These are phyloP conservation scores for Corynespora cassiicola DNA, from an alignment of 2,329 filamentous ascomycete genomes.

Conservation along the genomic window DNA sequence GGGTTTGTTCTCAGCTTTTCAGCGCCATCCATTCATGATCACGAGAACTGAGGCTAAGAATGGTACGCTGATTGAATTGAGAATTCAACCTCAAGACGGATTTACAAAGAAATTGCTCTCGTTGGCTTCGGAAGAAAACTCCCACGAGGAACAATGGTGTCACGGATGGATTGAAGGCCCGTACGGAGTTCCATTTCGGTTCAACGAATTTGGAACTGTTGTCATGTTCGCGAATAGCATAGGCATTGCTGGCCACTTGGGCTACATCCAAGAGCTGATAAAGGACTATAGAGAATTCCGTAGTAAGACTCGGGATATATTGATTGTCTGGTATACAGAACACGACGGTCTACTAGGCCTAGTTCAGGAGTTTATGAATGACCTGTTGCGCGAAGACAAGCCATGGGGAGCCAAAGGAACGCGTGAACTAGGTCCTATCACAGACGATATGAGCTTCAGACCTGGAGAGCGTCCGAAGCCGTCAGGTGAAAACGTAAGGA, in stretches of 20 bases:
- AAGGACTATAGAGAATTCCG: conserved; percentile 8
- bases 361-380: conserved; percentile 13
- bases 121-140: conserved; percentile 4
- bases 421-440: too few species aligned
- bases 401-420: too few species aligned
- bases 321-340: conserved; percentile 19
- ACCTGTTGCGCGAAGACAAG: not conserved
- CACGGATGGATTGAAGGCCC: conserved; percentile 17
- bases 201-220: conserved; percentile 20
- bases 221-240: conserved; percentile 23
- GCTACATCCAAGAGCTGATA: conserved; percentile 18
- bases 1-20: conserved; percentile 14
- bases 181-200: conserved; percentile 13
- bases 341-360: conserved; percentile 12
- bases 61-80: conserved; percentile 11
- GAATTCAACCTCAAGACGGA: conserved; percentile 13
- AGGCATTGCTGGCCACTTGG: conserved; percentile 17
- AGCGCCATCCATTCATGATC: conserved; percentile 22
- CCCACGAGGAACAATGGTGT: too few species aligned
- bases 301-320: conserved; percentile 20
- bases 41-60: conserved; percentile 2
- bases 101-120: conserved; percentile 14
- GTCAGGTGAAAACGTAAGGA: too few species aligned
- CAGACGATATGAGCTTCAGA: too few species aligned
- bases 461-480: too few species aligned